Conservation (phyloP, 2,329 filamentous ascomycete genomes). For the Simplicillium sp. region DNA sequence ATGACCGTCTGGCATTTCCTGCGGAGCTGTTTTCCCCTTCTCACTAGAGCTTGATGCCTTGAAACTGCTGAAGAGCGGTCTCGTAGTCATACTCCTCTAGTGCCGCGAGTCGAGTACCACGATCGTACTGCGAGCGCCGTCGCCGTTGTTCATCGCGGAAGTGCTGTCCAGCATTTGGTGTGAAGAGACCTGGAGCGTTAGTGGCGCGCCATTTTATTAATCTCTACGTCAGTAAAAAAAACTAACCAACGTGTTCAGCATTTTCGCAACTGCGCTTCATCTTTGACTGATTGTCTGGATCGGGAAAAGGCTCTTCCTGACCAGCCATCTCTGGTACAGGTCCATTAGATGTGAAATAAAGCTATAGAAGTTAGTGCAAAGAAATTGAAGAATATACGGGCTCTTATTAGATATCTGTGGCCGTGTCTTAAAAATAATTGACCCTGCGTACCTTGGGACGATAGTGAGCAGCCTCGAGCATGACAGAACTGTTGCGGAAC, state of each 20-base stretch:
- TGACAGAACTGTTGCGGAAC: conserved; percentile 93
- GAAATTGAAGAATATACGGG: too few relatives aligned
- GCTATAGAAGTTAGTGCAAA: conserved; percentile 19
- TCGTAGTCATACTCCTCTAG: conserved; percentile 53
- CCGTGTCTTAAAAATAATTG: not conserved
- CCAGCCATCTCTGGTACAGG: conserved; percentile 47
- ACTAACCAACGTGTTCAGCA: conserved; percentile 70
- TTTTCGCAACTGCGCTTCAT: conserved; percentile 83
- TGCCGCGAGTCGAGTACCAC: conserved; percentile 65
- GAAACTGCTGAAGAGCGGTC: conserved; percentile 25
- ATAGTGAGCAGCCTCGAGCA: conserved; percentile 75
- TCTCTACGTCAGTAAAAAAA: not conserved
- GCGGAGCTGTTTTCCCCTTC: not conserved
- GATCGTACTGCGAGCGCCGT: conserved; percentile 69
- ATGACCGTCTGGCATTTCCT: too few relatives aligned
- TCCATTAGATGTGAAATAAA: conserved; percentile 42
- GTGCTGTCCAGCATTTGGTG: conserved; percentile 66
- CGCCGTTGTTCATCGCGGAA: conserved; percentile 68
- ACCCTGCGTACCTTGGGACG: conserved; percentile 61
- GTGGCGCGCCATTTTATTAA: conserved; percentile 1
- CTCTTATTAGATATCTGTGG: too few relatives aligned
- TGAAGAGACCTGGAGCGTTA: conserved; percentile 57
- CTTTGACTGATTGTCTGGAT: conserved; percentile 76
- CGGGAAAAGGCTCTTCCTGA: conserved; percentile 65
- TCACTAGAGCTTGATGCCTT: too few relatives aligned